These are phyloP conservation scores for Pleurotus giganteus DNA, from an alignment of 768 basidiomycete genomes.

Conservation along the genomic window DNA sequence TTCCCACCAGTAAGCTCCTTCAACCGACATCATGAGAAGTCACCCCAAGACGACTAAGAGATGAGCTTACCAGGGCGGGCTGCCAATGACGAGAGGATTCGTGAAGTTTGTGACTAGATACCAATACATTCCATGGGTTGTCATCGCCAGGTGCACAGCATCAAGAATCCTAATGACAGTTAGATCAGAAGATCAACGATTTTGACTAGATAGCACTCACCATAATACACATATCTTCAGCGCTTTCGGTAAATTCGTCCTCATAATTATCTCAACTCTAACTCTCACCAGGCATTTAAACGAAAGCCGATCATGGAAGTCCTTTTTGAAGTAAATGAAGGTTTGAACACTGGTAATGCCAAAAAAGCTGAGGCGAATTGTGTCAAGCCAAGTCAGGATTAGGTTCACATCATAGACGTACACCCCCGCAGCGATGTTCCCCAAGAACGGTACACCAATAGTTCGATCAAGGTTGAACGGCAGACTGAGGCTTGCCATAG, in stretches of 20 bases:
- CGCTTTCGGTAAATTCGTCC: background rate
- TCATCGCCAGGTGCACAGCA: constrained; percentile 29
- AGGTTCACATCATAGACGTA: constrained; percentile 19
- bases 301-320: constrained; percentile 22
- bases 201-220: constrained; percentile 11
- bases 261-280: background rate
- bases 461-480: constrained; percentile 26
- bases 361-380: constrained; percentile 30
- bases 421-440: constrained; percentile 38
- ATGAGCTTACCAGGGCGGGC: constrained; percentile 27
- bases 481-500: background rate
- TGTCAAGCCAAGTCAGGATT: background rate
- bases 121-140: constrained; percentile 32
- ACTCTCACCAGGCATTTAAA: constrained; percentile 31
- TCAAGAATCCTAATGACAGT: constrained; percentile 29
- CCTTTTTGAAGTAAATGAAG: constrained; percentile 35
- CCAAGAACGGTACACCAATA: constrained; percentile 44
- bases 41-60: background rate
- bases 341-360: constrained; percentile 41
- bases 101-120: constrained; percentile 33
- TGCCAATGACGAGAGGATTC: constrained; percentile 23
- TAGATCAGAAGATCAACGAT: background rate
- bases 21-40: background rate
- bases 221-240: constrained; percentile 26
- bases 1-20: constrained; percentile 1